phyloP scores from a whole-genome alignment of 306 rosid species.

The Lotus japonicus region DNA sequence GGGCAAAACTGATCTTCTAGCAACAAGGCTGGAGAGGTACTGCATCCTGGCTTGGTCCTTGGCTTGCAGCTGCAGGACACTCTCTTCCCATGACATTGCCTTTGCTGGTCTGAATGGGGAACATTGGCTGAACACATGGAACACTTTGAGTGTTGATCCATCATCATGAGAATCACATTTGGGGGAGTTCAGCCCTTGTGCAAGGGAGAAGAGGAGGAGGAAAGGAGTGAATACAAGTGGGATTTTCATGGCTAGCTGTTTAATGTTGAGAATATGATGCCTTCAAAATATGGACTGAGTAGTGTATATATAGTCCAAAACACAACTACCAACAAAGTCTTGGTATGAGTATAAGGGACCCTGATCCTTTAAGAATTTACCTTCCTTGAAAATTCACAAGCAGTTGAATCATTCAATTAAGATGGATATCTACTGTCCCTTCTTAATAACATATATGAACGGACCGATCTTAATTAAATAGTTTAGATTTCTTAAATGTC shows the following conservation, averaged over 20 bases:
- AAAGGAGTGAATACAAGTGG: neutral
- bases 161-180: constrained; percentile 36
- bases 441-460: too few species aligned
- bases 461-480: too few species aligned
- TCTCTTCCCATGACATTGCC: constrained; percentile 70
- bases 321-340: too few species aligned
- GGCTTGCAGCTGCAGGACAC: constrained; percentile 46
- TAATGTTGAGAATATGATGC: constrained; percentile 6
- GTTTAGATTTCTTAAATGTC: too few species aligned
- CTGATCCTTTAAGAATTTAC: too few species aligned
- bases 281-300: neutral
- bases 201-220: constrained; percentile 22
- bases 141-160: constrained; percentile 59
- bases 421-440: too few species aligned
- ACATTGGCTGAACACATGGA: constrained; percentile 63
- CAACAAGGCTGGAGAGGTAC: constrained; percentile 49
- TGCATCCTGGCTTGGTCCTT: constrained; percentile 61
- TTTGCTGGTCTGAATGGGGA: constrained; percentile 62
- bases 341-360: too few species aligned
- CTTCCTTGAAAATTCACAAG: too few species aligned
- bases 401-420: too few species aligned
- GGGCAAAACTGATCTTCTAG: constrained; percentile 54
- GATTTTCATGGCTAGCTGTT: constrained; percentile 32
- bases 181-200: constrained; percentile 35
- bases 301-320: constrained; percentile 12